A percentile compares a stretch with the other conserved stretches of the same genome.
These are phyloP conservation scores for Chamaenerion angustifolium DNA, from an alignment of 345 rosid genomes.

Conservation along the genomic window DNA sequence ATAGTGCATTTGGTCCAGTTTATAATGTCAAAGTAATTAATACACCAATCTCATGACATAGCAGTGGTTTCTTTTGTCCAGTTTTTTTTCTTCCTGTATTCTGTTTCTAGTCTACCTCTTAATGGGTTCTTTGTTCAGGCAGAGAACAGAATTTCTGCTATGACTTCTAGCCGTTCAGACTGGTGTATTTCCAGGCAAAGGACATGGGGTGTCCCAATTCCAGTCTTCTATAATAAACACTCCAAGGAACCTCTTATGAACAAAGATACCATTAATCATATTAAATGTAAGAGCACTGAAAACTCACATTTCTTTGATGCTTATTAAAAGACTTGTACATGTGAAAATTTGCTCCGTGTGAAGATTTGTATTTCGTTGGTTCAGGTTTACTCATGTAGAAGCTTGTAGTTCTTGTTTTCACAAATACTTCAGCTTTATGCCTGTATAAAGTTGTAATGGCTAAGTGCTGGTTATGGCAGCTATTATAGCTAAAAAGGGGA, in stretches of 20 bases:
- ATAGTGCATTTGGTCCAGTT: too few species aligned
- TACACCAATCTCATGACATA: too few species aligned
- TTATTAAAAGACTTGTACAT: too few species aligned
- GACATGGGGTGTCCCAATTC: constrained; percentile 95
- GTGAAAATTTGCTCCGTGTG: too few species aligned
- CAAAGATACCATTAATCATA: constrained; percentile 68
- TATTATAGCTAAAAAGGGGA: constrained; percentile 63
- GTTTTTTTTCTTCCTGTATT: too few species aligned
- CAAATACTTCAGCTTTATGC: background rate
- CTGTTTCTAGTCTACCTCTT: background rate
- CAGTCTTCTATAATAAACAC: constrained; percentile 66
- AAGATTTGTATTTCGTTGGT: too few species aligned
- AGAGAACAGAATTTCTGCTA: constrained; percentile 75
- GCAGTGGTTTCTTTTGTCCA: too few species aligned
- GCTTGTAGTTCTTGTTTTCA: background rate
- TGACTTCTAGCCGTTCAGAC: constrained; percentile 89
- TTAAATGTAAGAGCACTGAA: constrained; percentile 46
- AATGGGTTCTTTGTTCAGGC: constrained; percentile 26
- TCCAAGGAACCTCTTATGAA: constrained; percentile 86
- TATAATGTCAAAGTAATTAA: too few species aligned
- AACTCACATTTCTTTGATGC: background rate
- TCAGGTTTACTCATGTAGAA: background rate
- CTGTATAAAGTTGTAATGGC: background rate
- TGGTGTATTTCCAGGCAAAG: constrained; percentile 99
- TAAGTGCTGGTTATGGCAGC: constrained; percentile 24